A percentile compares a stretch with the other conserved stretches of the same genome.
Conservation (phyloP, 2,329 filamentous ascomycete species). For the Pyricularia sp. region DNA sequence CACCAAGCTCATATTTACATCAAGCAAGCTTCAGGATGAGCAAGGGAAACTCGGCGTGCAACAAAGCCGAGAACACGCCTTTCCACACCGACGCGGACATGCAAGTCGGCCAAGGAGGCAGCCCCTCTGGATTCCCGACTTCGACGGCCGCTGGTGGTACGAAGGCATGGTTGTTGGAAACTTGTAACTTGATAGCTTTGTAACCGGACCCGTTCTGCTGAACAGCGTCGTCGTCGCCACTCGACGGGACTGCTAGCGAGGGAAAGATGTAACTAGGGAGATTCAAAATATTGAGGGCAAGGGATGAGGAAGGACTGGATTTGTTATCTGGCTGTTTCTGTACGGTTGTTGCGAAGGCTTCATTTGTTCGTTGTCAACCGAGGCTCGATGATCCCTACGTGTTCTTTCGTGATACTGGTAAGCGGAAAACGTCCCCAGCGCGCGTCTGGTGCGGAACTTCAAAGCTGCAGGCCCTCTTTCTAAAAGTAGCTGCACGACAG, state of each 20-base stretch:
- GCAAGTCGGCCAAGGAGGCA: neutral
- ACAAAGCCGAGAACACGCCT: neutral
- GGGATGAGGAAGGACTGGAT: no score
- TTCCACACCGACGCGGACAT: neutral
- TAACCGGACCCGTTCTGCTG: neutral
- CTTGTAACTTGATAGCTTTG: neutral
- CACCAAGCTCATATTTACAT: no score
- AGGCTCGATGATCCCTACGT: neutral
- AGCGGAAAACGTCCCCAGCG: neutral
- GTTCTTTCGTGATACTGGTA: neutral
- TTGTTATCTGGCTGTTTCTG: no score
- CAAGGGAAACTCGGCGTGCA: neutral
- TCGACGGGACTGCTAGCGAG: no score
- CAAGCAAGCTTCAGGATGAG: no score
- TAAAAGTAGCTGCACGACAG: neutral
- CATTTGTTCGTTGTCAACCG: neutral
- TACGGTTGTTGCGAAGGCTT: no score
- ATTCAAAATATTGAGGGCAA: no score
- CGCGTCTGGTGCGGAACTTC: neutral
- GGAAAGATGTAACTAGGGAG: no score
- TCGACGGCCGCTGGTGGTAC: neutral
- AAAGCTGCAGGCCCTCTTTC: neutral
- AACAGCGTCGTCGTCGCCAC: neutral
- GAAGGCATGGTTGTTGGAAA: neutral
- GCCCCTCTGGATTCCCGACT: conserved; percentile 1